These are phyloP conservation scores for Fragosphaeria purpurea DNA, from an alignment of 2,329 filamentous ascomycete species.

Conservation along the genomic window DNA sequence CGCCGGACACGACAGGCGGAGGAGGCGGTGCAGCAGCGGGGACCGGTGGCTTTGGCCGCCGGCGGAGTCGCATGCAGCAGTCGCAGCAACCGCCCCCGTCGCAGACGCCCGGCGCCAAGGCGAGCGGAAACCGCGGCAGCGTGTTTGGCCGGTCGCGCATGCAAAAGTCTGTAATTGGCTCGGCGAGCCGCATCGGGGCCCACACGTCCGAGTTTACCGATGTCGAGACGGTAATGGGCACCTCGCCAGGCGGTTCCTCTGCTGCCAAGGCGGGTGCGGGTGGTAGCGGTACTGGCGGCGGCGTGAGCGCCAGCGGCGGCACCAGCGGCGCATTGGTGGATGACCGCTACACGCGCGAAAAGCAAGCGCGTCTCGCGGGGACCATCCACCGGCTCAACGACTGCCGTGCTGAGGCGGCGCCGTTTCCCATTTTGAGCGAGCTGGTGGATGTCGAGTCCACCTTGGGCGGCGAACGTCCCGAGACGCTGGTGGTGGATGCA, in stretches of 20 bases:
- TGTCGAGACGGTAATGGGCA: conserved; percentile 41
- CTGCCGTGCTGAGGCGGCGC: conserved; percentile 52
- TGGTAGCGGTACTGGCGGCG: conserved; percentile 1
- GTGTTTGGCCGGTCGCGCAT: conserved; percentile 57
- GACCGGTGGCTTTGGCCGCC: conserved; percentile 48
- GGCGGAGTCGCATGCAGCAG: conserved; percentile 26
- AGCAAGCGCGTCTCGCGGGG: conserved; percentile 70
- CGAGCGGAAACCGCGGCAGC: conserved; percentile 33
- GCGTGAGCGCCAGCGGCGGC: conserved; percentile 14
- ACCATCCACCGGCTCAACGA: conserved; percentile 72
- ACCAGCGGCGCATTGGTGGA: conserved; percentile 48
- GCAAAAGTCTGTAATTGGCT: conserved; percentile 79
- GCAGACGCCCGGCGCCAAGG: conserved; percentile 14
- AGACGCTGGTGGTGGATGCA: conserved; percentile 67
- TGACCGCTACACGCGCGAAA: conserved; percentile 69
- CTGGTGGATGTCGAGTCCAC: conserved; percentile 59
- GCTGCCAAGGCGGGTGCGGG: no score
- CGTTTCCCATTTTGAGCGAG: conserved; percentile 65
- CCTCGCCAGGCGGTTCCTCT: conserved; percentile 24
- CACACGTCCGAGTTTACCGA: conserved; percentile 60
- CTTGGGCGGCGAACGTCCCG: conserved; percentile 49
- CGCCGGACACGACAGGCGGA: conserved; percentile 13
- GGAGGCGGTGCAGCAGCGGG: conserved; percentile 25
- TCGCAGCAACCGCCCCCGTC: conserved; percentile 17
- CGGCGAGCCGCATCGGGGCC: conserved; percentile 56